Evolutionary conservation across 148 eudicot species (phyloP).

Genomic region (Vaccinium darrowii): DNA sequence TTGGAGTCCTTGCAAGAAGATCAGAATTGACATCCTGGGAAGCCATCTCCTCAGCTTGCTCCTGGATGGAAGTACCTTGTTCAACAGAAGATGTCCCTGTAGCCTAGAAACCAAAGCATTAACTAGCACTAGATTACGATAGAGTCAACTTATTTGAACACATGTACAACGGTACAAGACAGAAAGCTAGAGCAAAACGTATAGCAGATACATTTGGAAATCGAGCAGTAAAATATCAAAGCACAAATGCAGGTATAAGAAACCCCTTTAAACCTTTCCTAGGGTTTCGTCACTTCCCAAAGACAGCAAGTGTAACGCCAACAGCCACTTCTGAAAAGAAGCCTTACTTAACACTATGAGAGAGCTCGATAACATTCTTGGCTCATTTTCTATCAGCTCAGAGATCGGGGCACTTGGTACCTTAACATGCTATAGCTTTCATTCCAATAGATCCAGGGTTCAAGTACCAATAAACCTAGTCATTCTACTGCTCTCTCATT

Average conservation of each 20-base stretch:
- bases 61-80: slow-evolving; percentile 50
- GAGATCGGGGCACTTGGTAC: not conserved
- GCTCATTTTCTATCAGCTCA: slow-evolving; percentile 4
- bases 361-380: not conserved
- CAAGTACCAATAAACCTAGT: not conserved
- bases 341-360: not conserved
- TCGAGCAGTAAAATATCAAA: slow-evolving; percentile 3
- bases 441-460: not conserved
- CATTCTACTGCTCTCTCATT: not conserved
- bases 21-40: slow-evolving; percentile 62
- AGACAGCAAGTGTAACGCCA: not conserved
- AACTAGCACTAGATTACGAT: not conserved
- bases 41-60: slow-evolving; percentile 64
- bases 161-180: not conserved
- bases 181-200: not conserved
- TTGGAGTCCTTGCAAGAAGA: slow-evolving; percentile 63
- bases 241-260: not conserved
- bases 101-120: slow-evolving; percentile 37
- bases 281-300: not conserved
- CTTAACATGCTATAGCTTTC: not conserved
- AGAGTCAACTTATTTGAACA: not conserved
- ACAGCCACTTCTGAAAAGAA: slow-evolving; percentile 1
- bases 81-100: slow-evolving; percentile 45
- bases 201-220: not conserved
- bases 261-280: slow-evolving; percentile 6